Evolutionary conservation across 2,329 filamentous ascomycete genomes (phyloP).

Genomic region (Exophiala mesophila): DNA sequence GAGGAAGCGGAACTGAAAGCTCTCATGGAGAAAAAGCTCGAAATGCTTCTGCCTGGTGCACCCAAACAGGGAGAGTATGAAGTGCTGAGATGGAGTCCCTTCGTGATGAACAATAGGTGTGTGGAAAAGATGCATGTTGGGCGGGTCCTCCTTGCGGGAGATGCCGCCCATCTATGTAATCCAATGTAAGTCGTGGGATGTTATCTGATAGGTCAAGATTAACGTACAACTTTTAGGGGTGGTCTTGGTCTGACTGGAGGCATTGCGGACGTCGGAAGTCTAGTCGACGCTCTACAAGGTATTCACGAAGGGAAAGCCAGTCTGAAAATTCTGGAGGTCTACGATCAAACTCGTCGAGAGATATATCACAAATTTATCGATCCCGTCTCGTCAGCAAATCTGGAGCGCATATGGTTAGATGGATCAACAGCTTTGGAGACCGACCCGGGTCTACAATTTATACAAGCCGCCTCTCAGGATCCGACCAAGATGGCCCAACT

Average conservation of each 20-base stretch:
- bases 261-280: constrained; percentile 35
- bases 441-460: constrained; percentile 1
- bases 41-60: constrained; percentile 54
- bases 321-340: constrained; percentile 1
- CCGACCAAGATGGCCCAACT: not conserved
- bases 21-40: constrained; percentile 52
- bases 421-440: constrained; percentile 2
- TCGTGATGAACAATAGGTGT: constrained; percentile 58
- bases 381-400: constrained; percentile 1
- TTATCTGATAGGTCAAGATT: not conserved
- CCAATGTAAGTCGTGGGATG: constrained; percentile 5
- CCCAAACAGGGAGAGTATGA: constrained; percentile 55
- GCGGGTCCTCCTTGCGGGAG: constrained; percentile 53
- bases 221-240: constrained; percentile 34
- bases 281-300: constrained; percentile 47
- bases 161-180: constrained; percentile 50
- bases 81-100: constrained; percentile 53
- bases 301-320: constrained; percentile 1
- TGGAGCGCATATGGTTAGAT: constrained; percentile 2
- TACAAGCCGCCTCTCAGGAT: not conserved
- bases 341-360: not conserved
- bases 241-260: constrained; percentile 60
- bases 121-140: constrained; percentile 54
- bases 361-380: constrained; percentile 1
- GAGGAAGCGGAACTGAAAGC: constrained; percentile 48